Base-by-base conservation (phyloP, 2,329 filamentous ascomycete genomes). In the Metarhizium album region DNA sequence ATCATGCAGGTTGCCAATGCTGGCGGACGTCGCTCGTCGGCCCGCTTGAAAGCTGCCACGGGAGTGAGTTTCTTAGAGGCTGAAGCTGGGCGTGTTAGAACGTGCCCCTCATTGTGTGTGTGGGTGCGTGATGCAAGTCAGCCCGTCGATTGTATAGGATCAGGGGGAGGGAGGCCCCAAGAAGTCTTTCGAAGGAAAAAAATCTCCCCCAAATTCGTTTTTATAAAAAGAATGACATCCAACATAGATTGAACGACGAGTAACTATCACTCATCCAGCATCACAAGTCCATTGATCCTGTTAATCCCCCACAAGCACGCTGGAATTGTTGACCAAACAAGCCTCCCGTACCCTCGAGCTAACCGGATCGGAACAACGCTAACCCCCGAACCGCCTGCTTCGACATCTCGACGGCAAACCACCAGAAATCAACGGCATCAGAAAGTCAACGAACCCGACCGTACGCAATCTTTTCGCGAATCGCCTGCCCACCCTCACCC, bases 1-100 rank as follows among this genome's bases (percentile, higher is more conserved):
- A 93, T 93, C 55, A 59, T 63, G 54, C 52, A 52, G 54, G 52
- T 14, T 54, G 52, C 52, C 56, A 31, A 38, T 45, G 49, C 52
- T 53, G 47, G 52, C 57, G 56, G 58, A 38, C 27, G 37, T 18
- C 20, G 22, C 42, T 51, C 46, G 46, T 47, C 35, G 20, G 31
- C 55, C 38, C 35, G 38, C 24, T 42, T 13, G 47, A 7, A 27
- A 42, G 38, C 52, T 49, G 42, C 22, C 50, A 31, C 47, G 37
- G 45, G 14, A 50, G 52, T 56, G 52, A 51, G 50, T 23, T 47
- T 52, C 42, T 22, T n/a, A 35, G 42, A 51, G 52, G 53, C 57
- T 52, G 55, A 53, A 62, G 54, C 58, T 57, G 9, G 9, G n/a
- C n/a, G 40, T 29, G 22, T 45, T 31, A 50, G 18, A 6, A 20